phyloP scores from a whole-genome alignment of 176 grass and related monocot genomes.

The Oryza longistaminata region DNA sequence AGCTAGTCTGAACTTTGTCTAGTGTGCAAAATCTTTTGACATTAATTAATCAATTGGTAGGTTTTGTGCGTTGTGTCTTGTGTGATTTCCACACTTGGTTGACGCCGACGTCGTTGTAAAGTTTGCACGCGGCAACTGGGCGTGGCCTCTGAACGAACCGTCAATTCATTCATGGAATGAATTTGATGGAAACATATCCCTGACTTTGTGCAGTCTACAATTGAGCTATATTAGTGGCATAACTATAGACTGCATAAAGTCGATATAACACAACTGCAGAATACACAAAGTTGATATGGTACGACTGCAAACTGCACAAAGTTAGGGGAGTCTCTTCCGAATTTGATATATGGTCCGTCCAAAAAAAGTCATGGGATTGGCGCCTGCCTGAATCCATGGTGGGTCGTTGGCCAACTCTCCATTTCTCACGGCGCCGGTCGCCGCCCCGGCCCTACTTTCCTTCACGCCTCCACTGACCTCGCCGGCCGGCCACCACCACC shows the following conservation, averaged over 20 bases:
- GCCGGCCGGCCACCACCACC: neutral
- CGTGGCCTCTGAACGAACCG: neutral
- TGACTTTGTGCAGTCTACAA: too few relatives aligned
- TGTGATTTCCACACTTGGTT: neutral
- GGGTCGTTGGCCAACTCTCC: neutral
- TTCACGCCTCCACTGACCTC: conserved; percentile 46
- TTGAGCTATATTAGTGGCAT: too few relatives aligned
- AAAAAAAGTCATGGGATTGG: neutral
- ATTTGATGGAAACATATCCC: too few relatives aligned
- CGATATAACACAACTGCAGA: accelerated
- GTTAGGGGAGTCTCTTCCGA: too few relatives aligned
- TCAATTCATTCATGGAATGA: neutral
- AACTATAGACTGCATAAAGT: too few relatives aligned
- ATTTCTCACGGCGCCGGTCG: neutral
- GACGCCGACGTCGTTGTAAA: neutral
- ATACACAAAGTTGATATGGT: too few relatives aligned
- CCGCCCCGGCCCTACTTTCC: conserved; percentile 5
- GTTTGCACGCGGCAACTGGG: neutral
- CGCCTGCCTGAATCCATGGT: neutral
- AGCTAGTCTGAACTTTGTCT: neutral
- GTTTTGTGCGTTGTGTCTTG: neutral
- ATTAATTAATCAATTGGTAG: neutral
- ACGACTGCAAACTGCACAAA: too few relatives aligned
- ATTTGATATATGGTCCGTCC: neutral
- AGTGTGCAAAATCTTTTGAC: neutral